Evolutionary conservation across 2,329 filamentous ascomycete genomes (phyloP), one percentile per base, ranked within the genome.

Genomic region (Colletotrichum navitas): DNA sequence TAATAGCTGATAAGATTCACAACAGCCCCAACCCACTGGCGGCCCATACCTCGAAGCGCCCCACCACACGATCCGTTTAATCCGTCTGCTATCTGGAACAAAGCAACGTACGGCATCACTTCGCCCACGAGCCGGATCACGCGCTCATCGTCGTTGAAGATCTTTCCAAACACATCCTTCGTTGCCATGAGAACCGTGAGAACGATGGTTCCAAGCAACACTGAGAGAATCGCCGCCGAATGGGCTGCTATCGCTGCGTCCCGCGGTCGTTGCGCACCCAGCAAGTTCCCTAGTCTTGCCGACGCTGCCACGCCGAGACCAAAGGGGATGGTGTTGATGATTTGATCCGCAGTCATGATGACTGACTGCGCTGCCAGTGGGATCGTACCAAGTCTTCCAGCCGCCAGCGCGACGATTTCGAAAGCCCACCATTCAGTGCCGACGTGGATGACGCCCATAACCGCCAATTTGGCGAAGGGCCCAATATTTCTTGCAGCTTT

Each of bases 371-470:
- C 93, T 1, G 94, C 94, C 0, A 97, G 85, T 0, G 93, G 88
- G 43, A 94, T 88, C 0, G 93, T 95, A 4, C 94, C 94, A 0
- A 97, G 87, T 45, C 91, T 88, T 1, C 94, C 94, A 6, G 94
- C 94, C 2, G 92, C 93, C 0, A 97, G 87, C 1, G 94, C 93
- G 1, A 97, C 93, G 74, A 97, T 95, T 81, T 97, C 94, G 76
- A 97, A 97, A 0, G 94, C 94, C 94, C 94, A 97, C 94, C 94
- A 97, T 81, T 97, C 94, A 0, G 94, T 96, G 4, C 93, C 94
- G 6, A 97, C 93, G 74, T 97, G 94, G 4, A 97, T 82, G 52
- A 97, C 86, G 0, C 94, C 94, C 0, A 97, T 84, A 18, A 92
- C 81, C 0, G 94, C 93, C 4, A 97, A 88, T 12, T 90, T 89